Evolutionary conservation across 495 filamentous ascomycete genomes (phyloP).

Genomic region (Penicillium ucsense): DNA sequence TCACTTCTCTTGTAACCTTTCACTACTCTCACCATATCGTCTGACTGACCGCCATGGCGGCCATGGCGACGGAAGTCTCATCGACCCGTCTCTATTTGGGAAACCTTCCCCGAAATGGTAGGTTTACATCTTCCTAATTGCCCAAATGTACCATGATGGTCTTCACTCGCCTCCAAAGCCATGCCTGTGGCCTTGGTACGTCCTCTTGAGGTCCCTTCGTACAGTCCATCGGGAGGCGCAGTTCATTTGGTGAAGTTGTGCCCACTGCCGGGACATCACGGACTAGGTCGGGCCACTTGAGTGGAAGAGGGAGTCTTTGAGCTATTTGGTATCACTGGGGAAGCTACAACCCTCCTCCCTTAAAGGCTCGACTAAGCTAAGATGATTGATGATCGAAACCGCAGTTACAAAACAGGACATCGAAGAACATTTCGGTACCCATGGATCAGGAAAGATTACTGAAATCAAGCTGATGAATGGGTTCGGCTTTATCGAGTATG

Average conservation of each 20-base stretch:
- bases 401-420: conserved; percentile 93
- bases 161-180: conserved; percentile 18
- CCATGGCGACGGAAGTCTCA: conserved; percentile 53
- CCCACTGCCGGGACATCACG: background rate
- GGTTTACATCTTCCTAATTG: conserved; percentile 34
- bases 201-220: conserved; percentile 3
- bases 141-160: conserved; percentile 1
- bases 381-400: conserved; percentile 15
- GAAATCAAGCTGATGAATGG: conserved; percentile 99
- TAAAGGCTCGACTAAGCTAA: conserved; percentile 4
- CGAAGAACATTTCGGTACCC: conserved; percentile 87
- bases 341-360: background rate
- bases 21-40: background rate
- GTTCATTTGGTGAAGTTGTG: background rate
- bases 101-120: conserved; percentile 95
- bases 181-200: conserved; percentile 7
- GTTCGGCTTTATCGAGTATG: conserved; percentile 98
- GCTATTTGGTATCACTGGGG: background rate
- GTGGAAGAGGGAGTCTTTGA: background rate
- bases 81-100: conserved; percentile 92
- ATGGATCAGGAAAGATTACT: conserved; percentile 92
- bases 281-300: conserved; percentile 1
- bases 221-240: background rate
- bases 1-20: conserved; percentile 6
- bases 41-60: conserved; percentile 20